A percentile compares a stretch with the other conserved stretches of the same genome.
Evolutionary conservation across 2,329 filamentous ascomycete genomes (phyloP).

Genomic region (Fusarium sulawesiense): DNA sequence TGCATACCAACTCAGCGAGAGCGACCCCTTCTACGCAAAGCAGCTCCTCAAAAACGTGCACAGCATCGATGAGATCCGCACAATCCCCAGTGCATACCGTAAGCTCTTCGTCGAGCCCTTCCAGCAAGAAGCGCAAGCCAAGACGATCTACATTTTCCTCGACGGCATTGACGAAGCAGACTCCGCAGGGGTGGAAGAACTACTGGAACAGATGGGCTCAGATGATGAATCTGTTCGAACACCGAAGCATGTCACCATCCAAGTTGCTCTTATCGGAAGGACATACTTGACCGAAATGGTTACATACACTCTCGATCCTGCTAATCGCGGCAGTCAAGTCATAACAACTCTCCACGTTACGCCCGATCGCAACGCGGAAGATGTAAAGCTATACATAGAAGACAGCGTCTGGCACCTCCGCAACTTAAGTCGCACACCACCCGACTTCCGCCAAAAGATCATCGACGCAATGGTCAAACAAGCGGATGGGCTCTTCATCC

Average conservation of each 20-base stretch:
- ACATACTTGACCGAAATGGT: slow-evolving; percentile 56
- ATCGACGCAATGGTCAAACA: slow-evolving; percentile 55
- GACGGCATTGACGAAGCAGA: slow-evolving; percentile 61
- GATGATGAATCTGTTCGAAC: slow-evolving; percentile 37
- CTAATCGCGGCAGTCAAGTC: slow-evolving; percentile 43
- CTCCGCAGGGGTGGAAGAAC: slow-evolving; percentile 51
- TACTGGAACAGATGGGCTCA: slow-evolving; percentile 52
- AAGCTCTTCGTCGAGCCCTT: slow-evolving; percentile 56
- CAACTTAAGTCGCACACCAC: slow-evolving; percentile 50
- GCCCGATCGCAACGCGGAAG: slow-evolving; percentile 54
- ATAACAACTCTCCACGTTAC: slow-evolving; percentile 57
- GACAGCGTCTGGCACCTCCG: slow-evolving; percentile 55
- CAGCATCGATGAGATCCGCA: slow-evolving; percentile 56
- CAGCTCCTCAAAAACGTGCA: slow-evolving; percentile 51
- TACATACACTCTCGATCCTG: slow-evolving; percentile 50
- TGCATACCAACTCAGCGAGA: slow-evolving; percentile 60
- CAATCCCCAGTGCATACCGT: slow-evolving; percentile 57
- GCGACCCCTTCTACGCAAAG: slow-evolving; percentile 58
- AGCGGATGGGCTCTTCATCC: slow-evolving; percentile 61
- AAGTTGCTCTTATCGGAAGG: slow-evolving; percentile 57
- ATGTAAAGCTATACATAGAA: slow-evolving; percentile 57
- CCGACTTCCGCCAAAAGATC: slow-evolving; percentile 53
- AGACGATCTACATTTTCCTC: slow-evolving; percentile 57
- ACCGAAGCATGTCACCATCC: slow-evolving; percentile 44
- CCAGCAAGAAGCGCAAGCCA: slow-evolving; percentile 48